phyloP scores from a whole-genome alignment of 2,329 filamentous ascomycete species.

The Colletotrichum chrysophilum region DNA sequence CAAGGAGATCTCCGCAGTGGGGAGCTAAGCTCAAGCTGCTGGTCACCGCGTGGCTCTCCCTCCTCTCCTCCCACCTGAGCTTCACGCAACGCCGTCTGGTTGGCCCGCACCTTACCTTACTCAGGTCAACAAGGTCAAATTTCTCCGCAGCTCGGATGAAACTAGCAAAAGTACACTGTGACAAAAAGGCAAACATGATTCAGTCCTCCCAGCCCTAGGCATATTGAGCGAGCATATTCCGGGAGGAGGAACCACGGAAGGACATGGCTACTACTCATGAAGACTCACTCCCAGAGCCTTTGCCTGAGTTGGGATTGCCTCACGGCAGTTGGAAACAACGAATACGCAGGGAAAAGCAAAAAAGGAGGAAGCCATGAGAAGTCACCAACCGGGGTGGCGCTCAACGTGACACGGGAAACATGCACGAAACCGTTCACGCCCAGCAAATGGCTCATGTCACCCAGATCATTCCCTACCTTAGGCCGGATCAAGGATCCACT shows the following conservation, averaged over 20 bases:
- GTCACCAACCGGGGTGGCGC: neutral
- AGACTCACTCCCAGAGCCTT: neutral
- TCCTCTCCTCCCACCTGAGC: neutral
- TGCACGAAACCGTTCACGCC: neutral
- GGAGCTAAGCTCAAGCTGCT: neutral
- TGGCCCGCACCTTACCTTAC: neutral
- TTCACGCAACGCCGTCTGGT: neutral
- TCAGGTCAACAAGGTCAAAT: neutral
- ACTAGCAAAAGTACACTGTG: neutral
- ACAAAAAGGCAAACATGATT: conserved; percentile 7
- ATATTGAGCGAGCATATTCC: neutral
- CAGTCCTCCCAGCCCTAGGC: neutral
- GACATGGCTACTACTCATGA: neutral
- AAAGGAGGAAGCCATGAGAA: neutral
- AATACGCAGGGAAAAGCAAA: neutral
- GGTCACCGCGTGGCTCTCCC: neutral
- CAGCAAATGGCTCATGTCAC: neutral
- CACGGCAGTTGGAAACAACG: neutral
- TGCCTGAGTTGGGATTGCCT: neutral
- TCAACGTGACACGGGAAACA: neutral
- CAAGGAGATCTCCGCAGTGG: neutral
- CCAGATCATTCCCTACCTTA: neutral
- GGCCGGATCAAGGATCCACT: neutral
- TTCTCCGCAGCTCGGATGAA: neutral
- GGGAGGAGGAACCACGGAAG: neutral